Conservation (phyloP, 1,139 yeast species). For the Kodamaea sp. region DNA sequence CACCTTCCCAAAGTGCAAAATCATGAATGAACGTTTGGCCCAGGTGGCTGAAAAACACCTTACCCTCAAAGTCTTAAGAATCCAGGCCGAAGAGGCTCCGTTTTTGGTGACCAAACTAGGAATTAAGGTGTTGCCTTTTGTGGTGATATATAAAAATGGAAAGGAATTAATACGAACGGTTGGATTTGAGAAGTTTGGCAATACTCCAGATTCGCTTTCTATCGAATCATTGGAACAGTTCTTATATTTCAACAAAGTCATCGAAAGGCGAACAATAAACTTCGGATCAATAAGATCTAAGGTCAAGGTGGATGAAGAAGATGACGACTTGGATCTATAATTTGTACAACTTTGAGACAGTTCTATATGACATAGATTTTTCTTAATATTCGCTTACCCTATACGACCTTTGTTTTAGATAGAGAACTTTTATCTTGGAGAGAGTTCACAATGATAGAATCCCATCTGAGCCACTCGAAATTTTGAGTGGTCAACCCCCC, state of each 20-base stretch:
- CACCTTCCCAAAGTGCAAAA: slow-evolving; percentile 57
- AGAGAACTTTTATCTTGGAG: too few relatives aligned
- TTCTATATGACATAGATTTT: not conserved
- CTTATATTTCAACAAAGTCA: slow-evolving; percentile 31
- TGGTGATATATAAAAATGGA: slow-evolving; percentile 62
- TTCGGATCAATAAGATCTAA: slow-evolving; percentile 19
- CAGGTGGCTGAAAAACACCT: slow-evolving; percentile 57
- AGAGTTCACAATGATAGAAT: too few relatives aligned
- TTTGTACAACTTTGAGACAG: not conserved
- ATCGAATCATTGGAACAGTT: slow-evolving; percentile 49
- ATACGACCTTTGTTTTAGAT: too few relatives aligned
- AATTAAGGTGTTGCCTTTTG: slow-evolving; percentile 71
- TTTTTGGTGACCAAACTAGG: slow-evolving; percentile 64
- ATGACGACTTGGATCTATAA: slow-evolving; percentile 19
- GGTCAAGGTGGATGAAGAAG: slow-evolving; percentile 17
- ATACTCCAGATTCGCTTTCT: slow-evolving; percentile 29
- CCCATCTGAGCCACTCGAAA: too few relatives aligned
- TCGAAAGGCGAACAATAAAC: slow-evolving; percentile 36
- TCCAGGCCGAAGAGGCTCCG: slow-evolving; percentile 69
- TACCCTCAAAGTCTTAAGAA: slow-evolving; percentile 52
- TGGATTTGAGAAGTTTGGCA: slow-evolving; percentile 65
- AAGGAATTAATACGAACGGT: slow-evolving; percentile 57
- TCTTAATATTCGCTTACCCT: too few relatives aligned
- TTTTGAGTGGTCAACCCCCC: too few relatives aligned
- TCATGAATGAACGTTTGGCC: slow-evolving; percentile 54